Percentiles rank a stretch among this genome's conserved stretches.
Conservation (phyloP, 352 stramenopile species). For the Hyaloperonospora arabidopsidis region DNA sequence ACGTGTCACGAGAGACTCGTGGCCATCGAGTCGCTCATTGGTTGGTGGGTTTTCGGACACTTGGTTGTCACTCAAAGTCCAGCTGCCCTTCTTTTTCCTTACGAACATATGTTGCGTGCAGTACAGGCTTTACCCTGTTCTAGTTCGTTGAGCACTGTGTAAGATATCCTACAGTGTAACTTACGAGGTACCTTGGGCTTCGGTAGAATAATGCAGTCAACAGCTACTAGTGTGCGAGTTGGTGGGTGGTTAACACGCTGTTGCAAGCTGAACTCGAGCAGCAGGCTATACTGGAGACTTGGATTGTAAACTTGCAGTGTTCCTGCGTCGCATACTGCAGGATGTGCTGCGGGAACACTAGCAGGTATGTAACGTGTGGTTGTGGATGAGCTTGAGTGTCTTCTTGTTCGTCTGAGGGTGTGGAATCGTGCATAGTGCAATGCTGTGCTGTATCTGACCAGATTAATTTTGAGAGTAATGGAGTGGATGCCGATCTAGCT, state of each 20-base stretch:
- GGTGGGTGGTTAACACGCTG: constrained; percentile 66
- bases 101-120: constrained; percentile 60
- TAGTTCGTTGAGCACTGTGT: constrained; percentile 83
- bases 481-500: constrained; percentile 60
- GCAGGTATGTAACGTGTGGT: constrained; percentile 95
- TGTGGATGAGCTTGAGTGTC: constrained; percentile 85
- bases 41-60: constrained; percentile 92
- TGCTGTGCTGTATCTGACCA: constrained; percentile 77
- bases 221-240: constrained; percentile 75
- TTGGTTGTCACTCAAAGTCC: constrained; percentile 77
- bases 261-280: too few species aligned
- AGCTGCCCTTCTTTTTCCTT: constrained; percentile 76
- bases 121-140: constrained; percentile 42
- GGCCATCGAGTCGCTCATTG: constrained; percentile 89
- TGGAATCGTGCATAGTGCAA: constrained; percentile 81
- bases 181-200: constrained; percentile 51
- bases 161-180: constrained; percentile 64
- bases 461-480: constrained; percentile 57
- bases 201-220: constrained; percentile 79
- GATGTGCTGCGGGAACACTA: constrained; percentile 91
- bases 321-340: constrained; percentile 89
- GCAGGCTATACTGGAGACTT: too few species aligned
- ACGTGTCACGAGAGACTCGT: constrained; percentile 82
- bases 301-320: constrained; percentile 89
- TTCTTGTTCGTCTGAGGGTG: constrained; percentile 73